Evolutionary conservation across 257 asterid species (phyloP), one percentile per base, ranked within the genome.

Genomic region (Vinca minor): DNA sequence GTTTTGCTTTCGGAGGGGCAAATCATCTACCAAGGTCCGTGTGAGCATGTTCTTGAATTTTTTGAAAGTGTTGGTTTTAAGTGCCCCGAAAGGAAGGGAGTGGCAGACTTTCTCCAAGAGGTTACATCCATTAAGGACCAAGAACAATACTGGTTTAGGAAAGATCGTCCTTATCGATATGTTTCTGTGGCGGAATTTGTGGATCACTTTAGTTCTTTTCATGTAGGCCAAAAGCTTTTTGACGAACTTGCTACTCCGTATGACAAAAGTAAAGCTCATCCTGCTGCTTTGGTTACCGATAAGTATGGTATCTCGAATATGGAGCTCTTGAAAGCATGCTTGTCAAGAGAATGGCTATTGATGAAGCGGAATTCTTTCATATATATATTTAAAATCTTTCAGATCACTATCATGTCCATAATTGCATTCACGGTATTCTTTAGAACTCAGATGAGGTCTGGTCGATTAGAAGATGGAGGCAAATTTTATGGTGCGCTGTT

Each of bases 101-200:
- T 83, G 23, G 97, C 98, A 2, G 98, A 93, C 70, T 93, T 93
- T 71, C 77, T 93, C 42, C 98, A 93, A 78, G 98, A 92, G 78
- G 96, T 92, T 31, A 92, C 96, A 45, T 92, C 98, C 20, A 4
- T 68, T 29, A 92, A 92, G 70, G 98, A 92, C 53, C 98, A 92
- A 77, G 87, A 81, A 56, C 96, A 92, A 45, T 92, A 89, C 80
- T 92, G 98, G 98, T 84, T 36, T 79, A 80, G 74, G 63, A 87
- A 84, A 60, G 54, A 82, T 25, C 91, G 83, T 58, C 85, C 95
- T 55, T 92, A 89, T 63, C 70, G 70, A 36, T 85, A 64, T 45
- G 64, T 92, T 45, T 77, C 98, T 20, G 93, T 81, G 23, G 35
- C 75, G 31, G 95, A 92, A 71, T 89, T 92, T 52, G 89, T 80